Conservation (phyloP, 768 basidiomycete species). For the Cystobasidium onofrii region DNA sequence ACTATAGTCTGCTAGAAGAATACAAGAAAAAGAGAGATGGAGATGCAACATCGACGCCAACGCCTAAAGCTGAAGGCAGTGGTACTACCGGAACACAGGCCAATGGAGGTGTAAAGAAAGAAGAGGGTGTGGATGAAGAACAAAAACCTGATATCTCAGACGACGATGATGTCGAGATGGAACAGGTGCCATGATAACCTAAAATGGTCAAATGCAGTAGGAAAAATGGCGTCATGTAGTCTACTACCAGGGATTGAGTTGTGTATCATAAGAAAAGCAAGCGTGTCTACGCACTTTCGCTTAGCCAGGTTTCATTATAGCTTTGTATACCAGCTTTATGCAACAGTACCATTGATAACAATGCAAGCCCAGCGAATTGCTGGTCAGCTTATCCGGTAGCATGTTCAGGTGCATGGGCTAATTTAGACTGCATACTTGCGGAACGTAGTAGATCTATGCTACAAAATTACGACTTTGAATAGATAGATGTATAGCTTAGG, state of each 20-base stretch:
- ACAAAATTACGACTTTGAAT: not conserved
- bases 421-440: not conserved
- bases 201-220: not conserved
- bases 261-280: too few species aligned
- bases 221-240: too few species aligned
- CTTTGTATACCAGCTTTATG: too few species aligned
- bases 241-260: too few species aligned
- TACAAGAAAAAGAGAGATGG: conserved; percentile 23
- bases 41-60: not conserved
- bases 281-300: too few species aligned
- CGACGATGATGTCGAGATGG: conserved; percentile 27
- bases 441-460: not conserved
- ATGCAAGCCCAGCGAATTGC: too few species aligned
- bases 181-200: not conserved
- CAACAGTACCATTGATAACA: too few species aligned
- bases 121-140: conserved; percentile 9
- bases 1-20: conserved; percentile 8
- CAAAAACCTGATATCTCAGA: conserved; percentile 10
- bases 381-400: too few species aligned
- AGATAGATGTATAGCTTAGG: not conserved
- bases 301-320: too few species aligned
- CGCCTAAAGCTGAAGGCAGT: not conserved
- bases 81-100: not conserved
- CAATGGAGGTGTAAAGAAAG: not conserved
- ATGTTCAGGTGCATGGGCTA: too few species aligned